Base-by-base conservation (phyloP, 1,139 yeast species). In the Pneumocystis sp. region DNA sequence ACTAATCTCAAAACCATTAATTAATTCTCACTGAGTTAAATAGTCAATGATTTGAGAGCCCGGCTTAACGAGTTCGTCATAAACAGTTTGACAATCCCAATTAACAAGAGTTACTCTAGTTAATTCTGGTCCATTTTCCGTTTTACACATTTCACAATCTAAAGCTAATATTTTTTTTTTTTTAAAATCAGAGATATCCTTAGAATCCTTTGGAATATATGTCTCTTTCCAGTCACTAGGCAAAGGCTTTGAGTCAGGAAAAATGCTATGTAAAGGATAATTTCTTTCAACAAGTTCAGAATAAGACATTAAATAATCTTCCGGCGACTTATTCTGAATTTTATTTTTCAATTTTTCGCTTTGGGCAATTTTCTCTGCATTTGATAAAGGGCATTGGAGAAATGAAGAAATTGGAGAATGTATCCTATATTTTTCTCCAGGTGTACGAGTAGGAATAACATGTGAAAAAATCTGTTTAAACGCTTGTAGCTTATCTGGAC, bases 141-240 rank as follows among this genome's bases (percentile, higher is more conserved):
- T 77, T 66, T 80, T 77, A 73, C 96, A 89, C 88, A 93, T 93
- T 75, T 93, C 98, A 77, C 98, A 93, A 75, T 93, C 98, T 31
- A 93, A 72, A 0, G 96, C 95, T 76, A 82, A 89, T 0, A 87
- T 65, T 79, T 84, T 3, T 86, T 81, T 0, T 83, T 85, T 2
- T 77, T 82, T 29, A 65, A 68, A 45, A 66, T 31, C 19, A 5
- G 15, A 25, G 21, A 37, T 35, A 19, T 62, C 57, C 17, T 21
- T 12, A 35, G 25, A 63, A 35, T 35, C 35, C 59, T 34, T 68
- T 83, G 63, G 45, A 63, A n/a, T 64, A 84, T 0, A 79, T 0
- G 96, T 89, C 67, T 84, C 84, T 0, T 80, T 81, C 87, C 88
- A 87, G 0, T 77, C 81, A 12, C 66, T 65, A 25, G 63, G 65